Conservation (phyloP, 306 rosid species). For the Citrullus mucosospermus region DNA sequence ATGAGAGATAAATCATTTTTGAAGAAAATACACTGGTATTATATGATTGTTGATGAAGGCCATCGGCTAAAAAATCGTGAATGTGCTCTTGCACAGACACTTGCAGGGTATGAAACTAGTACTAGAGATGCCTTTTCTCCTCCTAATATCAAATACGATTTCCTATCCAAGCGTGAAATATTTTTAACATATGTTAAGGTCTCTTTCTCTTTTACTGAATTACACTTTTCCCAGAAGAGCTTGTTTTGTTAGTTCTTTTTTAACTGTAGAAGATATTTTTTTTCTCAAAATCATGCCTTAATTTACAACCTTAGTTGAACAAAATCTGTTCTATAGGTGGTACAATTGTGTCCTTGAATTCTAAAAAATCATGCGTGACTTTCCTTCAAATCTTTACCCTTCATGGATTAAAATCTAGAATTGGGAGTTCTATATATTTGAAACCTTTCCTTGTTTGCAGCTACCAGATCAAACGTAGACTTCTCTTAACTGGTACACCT, state of each 20-base stretch:
- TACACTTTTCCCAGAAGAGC: background rate
- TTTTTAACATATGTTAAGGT: background rate
- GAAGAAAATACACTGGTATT: constrained; percentile 82
- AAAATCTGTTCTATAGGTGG: no score
- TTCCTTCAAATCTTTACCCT: background rate
- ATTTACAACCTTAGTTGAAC: background rate
- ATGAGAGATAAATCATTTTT: constrained; percentile 96
- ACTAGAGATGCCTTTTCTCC: constrained; percentile 1
- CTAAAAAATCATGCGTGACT: background rate
- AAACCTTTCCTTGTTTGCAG: constrained; percentile 31
- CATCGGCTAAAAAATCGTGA: constrained; percentile 95
- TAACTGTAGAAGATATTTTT: background rate
- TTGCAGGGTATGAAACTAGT: constrained; percentile 59
- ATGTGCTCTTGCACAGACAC: constrained; percentile 89
- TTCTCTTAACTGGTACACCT: constrained; percentile 95
- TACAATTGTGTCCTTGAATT: no score
- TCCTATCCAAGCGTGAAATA: background rate
- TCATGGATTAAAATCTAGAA: background rate
- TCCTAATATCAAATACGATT: constrained; percentile 7
- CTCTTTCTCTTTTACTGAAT: background rate
- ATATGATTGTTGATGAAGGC: constrained; percentile 98
- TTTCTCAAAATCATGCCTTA: background rate
- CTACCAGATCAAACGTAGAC: constrained; percentile 72
- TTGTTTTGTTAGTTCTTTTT: background rate
- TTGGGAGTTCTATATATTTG: background rate